These are phyloP conservation scores for Nakataea oryzae DNA, from an alignment of 2,329 filamentous ascomycete genomes.

Conservation along the genomic window DNA sequence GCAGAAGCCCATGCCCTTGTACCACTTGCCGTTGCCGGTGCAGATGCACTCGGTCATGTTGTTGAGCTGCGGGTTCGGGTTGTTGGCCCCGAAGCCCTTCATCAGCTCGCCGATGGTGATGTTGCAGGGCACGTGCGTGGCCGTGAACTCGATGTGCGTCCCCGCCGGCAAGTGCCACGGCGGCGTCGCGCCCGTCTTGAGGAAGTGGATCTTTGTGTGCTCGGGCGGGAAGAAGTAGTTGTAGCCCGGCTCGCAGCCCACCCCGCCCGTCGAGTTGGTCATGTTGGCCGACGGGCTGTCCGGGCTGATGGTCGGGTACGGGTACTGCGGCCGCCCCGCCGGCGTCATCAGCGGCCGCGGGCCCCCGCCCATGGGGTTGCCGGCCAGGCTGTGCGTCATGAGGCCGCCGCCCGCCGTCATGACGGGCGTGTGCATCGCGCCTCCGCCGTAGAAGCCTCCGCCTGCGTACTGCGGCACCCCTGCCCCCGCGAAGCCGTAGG, in stretches of 20 bases:
- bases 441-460: conserved; percentile 7
- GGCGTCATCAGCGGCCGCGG: neutral
- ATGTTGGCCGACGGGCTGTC: conserved; percentile 42
- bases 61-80: conserved; percentile 40
- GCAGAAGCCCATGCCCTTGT: conserved; percentile 39
- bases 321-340: conserved; percentile 22
- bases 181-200: conserved; percentile 32
- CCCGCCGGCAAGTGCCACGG: conserved; percentile 42
- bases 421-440: neutral
- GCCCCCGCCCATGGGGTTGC: conserved; percentile 1
- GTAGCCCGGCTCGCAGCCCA: conserved; percentile 50
- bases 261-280: conserved; percentile 45
- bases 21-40: conserved; percentile 48
- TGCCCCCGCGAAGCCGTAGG: neutral
- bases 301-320: conserved; percentile 29
- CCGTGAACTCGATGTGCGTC: conserved; percentile 32
- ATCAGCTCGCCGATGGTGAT: conserved; percentile 47
- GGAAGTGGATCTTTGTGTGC: conserved; percentile 49
- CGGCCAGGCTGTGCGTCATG: neutral
- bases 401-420: neutral
- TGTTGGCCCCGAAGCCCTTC: conserved; percentile 45
- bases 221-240: conserved; percentile 50
- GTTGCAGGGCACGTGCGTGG: conserved; percentile 39
- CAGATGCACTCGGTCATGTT: conserved; percentile 44
- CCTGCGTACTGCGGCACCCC: conserved; percentile 7